Conservation (phyloP, 352 stramenopile genomes). For the Albugo laibachii region DNA sequence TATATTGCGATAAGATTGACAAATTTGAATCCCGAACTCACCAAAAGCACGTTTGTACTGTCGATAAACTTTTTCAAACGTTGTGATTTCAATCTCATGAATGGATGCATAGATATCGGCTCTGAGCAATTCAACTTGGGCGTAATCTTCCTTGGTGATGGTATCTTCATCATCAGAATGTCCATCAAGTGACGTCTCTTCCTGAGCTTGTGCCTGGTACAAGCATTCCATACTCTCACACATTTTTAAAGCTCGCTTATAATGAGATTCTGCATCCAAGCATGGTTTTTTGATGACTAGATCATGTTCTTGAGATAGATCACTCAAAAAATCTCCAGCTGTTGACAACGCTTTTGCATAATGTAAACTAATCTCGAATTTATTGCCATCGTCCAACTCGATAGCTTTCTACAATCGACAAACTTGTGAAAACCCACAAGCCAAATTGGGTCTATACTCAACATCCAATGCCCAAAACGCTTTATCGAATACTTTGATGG, state of each 20-base stretch:
- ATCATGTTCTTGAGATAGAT: slow-evolving; percentile 14
- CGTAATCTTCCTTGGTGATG: slow-evolving; percentile 12
- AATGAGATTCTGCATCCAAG: slow-evolving; percentile 7
- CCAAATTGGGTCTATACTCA: background rate
- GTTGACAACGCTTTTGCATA: slow-evolving; percentile 53
- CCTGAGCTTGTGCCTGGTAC: slow-evolving; percentile 7
- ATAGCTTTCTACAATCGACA: slow-evolving; percentile 23
- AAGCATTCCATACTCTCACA: slow-evolving; percentile 15
- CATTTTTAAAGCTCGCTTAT: slow-evolving; percentile 8
- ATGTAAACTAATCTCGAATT: slow-evolving; percentile 68
- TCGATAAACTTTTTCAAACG: slow-evolving; percentile 32
- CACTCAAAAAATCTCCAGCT: slow-evolving; percentile 40
- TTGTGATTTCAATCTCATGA: slow-evolving; percentile 22
- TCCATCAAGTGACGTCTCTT: background rate
- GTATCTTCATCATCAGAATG: slow-evolving; percentile 3
- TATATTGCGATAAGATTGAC: slow-evolving; percentile 1
- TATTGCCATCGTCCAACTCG: slow-evolving; percentile 59
- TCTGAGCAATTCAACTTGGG: slow-evolving; percentile 31
- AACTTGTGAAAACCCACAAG: background rate
- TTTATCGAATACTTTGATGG: slow-evolving; percentile 26
- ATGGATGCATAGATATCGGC: slow-evolving; percentile 33
- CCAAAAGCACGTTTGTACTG: slow-evolving; percentile 5
- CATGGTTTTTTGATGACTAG: background rate
- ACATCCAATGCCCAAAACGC: slow-evolving; percentile 41
- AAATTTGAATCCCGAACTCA: background rate